Percentiles rank a stretch among this genome's conserved stretches.
Evolutionary conservation across 176 grass and related monocot genomes (phyloP).

Genomic region (Puya raimondii): DNA sequence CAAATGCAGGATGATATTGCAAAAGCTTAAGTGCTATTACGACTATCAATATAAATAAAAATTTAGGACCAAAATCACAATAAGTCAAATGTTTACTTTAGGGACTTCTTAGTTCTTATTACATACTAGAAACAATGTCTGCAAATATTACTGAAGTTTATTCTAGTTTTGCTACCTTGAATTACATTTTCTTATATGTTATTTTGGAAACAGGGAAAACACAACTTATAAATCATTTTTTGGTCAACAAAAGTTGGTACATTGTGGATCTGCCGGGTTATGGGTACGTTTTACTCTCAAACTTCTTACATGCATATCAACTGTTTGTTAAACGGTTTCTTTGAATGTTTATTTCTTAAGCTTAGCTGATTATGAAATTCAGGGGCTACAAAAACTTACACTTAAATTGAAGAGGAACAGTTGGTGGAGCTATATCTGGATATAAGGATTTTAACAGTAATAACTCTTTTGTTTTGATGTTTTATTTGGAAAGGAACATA

Average conservation of each 20-base stretch:
- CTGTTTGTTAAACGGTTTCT: background rate
- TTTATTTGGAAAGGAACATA: background rate
- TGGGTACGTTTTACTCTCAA: conserved; percentile 41
- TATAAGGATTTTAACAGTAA: background rate
- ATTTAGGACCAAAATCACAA: too few relatives aligned
- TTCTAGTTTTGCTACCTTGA: too few relatives aligned
- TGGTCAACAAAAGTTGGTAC: conserved; percentile 95
- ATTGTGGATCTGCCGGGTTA: conserved; percentile 94
- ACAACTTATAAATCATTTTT: conserved; percentile 88
- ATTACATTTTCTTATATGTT: background rate
- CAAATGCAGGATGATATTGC: too few relatives aligned
- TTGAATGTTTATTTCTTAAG: background rate
- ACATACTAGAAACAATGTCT: too few relatives aligned
- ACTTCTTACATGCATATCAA: background rate
- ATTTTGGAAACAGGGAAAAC: conserved; percentile 60
- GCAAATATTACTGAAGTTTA: too few relatives aligned
- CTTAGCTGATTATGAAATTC: background rate
- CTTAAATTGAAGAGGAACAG: background rate
- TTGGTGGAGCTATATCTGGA: background rate
- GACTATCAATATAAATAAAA: too few relatives aligned
- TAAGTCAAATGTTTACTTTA: too few relatives aligned
- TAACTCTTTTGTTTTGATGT: background rate
- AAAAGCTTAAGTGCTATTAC: too few relatives aligned
- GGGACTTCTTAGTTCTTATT: too few relatives aligned
- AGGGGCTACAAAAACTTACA: background rate